A percentile compares a stretch with the other conserved stretches of the same genome.
Evolutionary conservation across 305 asterid species (phyloP).

Genomic region (Petunia hybrid): DNA sequence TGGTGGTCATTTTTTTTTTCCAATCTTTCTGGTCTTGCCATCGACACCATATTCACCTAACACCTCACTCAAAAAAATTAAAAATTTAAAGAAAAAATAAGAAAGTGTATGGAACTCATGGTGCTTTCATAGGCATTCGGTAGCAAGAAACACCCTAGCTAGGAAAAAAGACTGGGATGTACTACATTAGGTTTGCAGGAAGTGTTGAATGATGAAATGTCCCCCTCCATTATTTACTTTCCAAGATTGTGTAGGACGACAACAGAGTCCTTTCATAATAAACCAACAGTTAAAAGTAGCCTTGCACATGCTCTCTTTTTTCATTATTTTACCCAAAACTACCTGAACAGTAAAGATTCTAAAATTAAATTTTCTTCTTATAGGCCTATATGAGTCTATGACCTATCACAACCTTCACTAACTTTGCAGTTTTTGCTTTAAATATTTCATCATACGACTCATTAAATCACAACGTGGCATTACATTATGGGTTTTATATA

Average conservation of each 20-base stretch:
- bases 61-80: neutral
- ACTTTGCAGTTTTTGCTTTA: neutral
- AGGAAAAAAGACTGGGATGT: neutral
- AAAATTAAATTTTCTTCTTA: neutral
- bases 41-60: neutral
- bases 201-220: slow-evolving; percentile 3
- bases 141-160: slow-evolving; percentile 8
- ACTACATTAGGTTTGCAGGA: slow-evolving; percentile 5
- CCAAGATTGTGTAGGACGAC: slow-evolving; percentile 26
- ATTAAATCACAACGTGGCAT: neutral
- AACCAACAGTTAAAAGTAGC: neutral
- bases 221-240: slow-evolving; percentile 28
- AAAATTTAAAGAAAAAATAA: neutral
- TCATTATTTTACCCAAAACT: slow-evolving; percentile 26
- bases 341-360: neutral
- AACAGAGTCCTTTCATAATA: neutral
- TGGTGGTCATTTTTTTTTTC: too few relatives aligned
- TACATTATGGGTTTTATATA: neutral
- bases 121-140: slow-evolving; percentile 8
- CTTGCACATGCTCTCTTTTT: neutral
- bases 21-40: neutral
- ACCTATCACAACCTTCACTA: neutral
- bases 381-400: slow-evolving; percentile 1
- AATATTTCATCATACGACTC: neutral
- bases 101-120: neutral